phyloP scores from a whole-genome alignment of 176 grass and related monocot genomes.

The Aegilops sharonensis region DNA sequence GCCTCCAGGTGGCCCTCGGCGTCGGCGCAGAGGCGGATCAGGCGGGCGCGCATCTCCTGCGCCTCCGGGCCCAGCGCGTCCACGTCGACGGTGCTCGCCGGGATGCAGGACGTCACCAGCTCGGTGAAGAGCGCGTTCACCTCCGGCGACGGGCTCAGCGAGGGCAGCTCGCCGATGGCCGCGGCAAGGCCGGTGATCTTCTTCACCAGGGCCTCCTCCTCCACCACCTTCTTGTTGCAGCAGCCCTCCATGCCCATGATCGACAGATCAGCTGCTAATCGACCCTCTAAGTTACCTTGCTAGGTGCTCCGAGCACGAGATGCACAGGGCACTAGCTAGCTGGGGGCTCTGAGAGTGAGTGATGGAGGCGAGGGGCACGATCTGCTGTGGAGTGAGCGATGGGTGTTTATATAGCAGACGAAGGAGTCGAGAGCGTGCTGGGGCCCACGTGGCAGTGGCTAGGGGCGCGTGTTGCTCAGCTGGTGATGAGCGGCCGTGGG shows the following conservation, averaged over 20 bases:
- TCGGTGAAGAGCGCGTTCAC: conserved; percentile 87
- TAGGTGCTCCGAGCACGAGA: not conserved
- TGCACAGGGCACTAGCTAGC: not conserved
- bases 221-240: not conserved
- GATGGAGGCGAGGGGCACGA: conserved; percentile 1
- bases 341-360: not conserved
- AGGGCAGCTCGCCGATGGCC: conserved; percentile 47
- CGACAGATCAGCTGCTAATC: not conserved
- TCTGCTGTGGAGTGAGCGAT: not conserved
- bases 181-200: conserved; percentile 54
- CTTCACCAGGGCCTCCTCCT: conserved; percentile 44
- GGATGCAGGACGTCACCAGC: conserved; percentile 71
- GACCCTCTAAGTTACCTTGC: not conserved
- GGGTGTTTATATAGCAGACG: conserved; percentile 7
- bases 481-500: not conserved
- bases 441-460: conserved; percentile 16
- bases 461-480: not conserved
- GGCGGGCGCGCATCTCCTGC: conserved; percentile 61
- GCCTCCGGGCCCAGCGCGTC: conserved; percentile 37
- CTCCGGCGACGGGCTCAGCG: conserved; percentile 56
- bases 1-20: conserved; percentile 78
- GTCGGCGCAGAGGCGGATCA: conserved; percentile 57
- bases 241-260: not conserved
- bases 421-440: too few species aligned
- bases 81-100: conserved; percentile 53